These are phyloP conservation scores for Paspalum vaginatum DNA, from an alignment of 176 grass and related monocot species.

Conservation along the genomic window DNA sequence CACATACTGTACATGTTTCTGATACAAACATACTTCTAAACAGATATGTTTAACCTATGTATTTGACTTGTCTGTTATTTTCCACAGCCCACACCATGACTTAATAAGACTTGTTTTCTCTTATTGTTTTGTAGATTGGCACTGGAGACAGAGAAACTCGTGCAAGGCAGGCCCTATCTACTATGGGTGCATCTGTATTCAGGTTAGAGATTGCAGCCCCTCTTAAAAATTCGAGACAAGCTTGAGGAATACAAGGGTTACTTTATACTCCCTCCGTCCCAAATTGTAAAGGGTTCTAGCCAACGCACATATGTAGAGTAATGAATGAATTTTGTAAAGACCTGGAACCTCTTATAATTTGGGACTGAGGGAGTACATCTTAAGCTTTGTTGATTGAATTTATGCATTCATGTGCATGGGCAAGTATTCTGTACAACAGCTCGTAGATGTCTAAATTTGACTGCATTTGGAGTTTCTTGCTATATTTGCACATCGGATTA, in stretches of 20 bases:
- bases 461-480: conserved; percentile 6
- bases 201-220: conserved; percentile 62
- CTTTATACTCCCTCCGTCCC: no score
- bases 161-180: conserved; percentile 74
- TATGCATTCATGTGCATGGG: neutral
- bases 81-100: conserved; percentile 4
- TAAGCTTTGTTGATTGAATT: conserved; percentile 8
- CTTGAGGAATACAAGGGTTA: no score
- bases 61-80: conserved; percentile 19
- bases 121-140: conserved; percentile 59
- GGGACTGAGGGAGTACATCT: no score
- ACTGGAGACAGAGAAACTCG: conserved; percentile 71
- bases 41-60: neutral
- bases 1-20: conserved; percentile 17
- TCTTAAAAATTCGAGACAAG: conserved; percentile 4
- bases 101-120: conserved; percentile 32
- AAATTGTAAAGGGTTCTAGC: no score
- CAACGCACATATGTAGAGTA: no score
- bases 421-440: neutral
- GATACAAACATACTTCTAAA: conserved; percentile 2
- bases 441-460: conserved; percentile 24
- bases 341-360: no score
- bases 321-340: no score
- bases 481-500: conserved; percentile 6
- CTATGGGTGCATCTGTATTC: conserved; percentile 96